Evolutionary conservation across 2,329 filamentous ascomycete species (phyloP), one percentile per base, ranked within the genome.

Genomic region (Neonectria sp.): DNA sequence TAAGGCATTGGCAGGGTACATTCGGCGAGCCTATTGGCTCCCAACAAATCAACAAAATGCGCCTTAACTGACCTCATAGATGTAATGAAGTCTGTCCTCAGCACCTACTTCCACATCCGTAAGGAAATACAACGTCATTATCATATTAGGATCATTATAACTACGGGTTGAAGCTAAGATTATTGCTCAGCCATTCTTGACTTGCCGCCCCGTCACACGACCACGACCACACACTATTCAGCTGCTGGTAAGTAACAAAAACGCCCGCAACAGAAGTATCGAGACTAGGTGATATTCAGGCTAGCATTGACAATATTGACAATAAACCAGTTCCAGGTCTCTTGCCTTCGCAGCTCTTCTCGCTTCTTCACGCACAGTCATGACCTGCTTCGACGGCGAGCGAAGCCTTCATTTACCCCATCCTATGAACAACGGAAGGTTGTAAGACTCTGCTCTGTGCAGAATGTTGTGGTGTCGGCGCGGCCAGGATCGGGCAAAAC

Each of bases 401-500:
- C 4, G 6, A 43, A 43, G 17, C 17, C 40, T 3, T 43, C 40
- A 15, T 43, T 43, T 43, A 43, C 17, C 40, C 40, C 40, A n/a
- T 43, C 40, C 40, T 6, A 2, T 2, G 40, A 43, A 4, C 40
- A 43, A 21, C 17, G 6, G 17, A 21, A 21, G 17, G 17, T 43
- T 21, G 40, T 43, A 21, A n/a, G 3, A n/a, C 40, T 43, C 17
- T 43, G 40, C 17, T 5, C 6, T 8, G 11, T 21, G 7, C 68
- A 77, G 33, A 79, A 80, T 67, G 72, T 78, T 2, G 69, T 80
- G 7, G 77, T 80, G 12, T 79, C 78, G 1, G 78, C 77, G 4
- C 72, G 76, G 21, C 78, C 78, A 6, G 78, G 78, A 0, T 77
- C 78, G 1, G 78, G 78, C 1, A 80, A 80, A 57, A 78, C 78